Base-by-base conservation (phyloP, 1,284 basidiomycete genomes). In the Trametes hirsuta region DNA sequence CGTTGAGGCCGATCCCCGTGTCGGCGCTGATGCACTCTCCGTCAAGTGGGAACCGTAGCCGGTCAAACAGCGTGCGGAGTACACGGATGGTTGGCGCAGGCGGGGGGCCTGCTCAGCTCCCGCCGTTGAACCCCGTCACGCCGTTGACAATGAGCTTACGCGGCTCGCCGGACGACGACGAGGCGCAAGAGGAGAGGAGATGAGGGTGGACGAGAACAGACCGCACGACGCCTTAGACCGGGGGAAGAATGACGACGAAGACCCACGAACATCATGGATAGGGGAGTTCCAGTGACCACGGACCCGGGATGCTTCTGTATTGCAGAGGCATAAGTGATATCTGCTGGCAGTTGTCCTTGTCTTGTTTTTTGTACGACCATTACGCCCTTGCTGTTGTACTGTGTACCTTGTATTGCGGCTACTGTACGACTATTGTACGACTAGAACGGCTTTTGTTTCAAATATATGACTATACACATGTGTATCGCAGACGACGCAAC, bases 1-100 rank as follows among this genome's bases (percentile, higher is more conserved):
- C 70, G 47, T 56, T 72, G 15, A 63, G 67, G 22, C 70, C 70
- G 15, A 53, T 70, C 6, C 68, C 70, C 6, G 53, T 56, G 30
- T 68, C 70, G 1, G 61, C 66, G 6, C 67, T 71, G 37, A 34
- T 66, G 37, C 53, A 58, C 52, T 46, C 64, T 6, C 55, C 58
- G 18, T 52, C 64, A 14, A 41, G 52, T 22, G 55, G 55, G 22
- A 30, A 36, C 18, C 45, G 69, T 24, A 68, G 62, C 18, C 55
- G 70, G 22, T 64, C 65, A 30, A 64, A 63, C 39, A 71, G 68
- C 61, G 66, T 69, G 22, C 61, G 63, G 52, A 67, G 62, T 34
- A 63, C 65, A 12, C 45, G 63, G 35, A 61, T 62, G 47, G n/a
- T 66, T 39, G 22, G 50, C 5, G 35, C 25, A 22, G 53, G 53